phyloP scores from a whole-genome alignment of 345 rosid species.

The Linum tenue region DNA sequence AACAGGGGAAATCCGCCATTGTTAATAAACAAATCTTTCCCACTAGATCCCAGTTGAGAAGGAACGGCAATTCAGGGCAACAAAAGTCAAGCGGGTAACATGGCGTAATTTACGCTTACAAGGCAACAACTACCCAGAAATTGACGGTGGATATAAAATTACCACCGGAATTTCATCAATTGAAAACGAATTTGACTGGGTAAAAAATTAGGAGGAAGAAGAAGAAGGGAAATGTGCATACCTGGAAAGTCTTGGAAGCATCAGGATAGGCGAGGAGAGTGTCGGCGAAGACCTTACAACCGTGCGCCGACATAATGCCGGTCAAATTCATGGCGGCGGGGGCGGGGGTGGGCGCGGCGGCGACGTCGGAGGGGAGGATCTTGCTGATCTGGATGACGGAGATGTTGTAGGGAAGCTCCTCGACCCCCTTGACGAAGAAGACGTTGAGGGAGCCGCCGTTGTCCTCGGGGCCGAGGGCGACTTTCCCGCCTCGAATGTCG shows the following conservation, averaged over 20 bases:
- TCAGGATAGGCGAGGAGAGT: conserved; percentile 47
- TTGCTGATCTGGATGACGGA: conserved; percentile 85
- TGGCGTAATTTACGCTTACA: neutral
- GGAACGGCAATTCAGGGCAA: neutral
- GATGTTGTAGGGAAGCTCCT: conserved; percentile 79
- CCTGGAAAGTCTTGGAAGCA: conserved; percentile 62
- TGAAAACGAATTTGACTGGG: neutral
- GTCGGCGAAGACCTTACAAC: conserved; percentile 83
- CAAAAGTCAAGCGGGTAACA: neutral
- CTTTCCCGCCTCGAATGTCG: conserved; percentile 74
- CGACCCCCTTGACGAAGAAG: conserved; percentile 55
- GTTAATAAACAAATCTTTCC: neutral
- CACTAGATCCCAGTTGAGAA: neutral
- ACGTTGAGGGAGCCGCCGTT: conserved; percentile 47
- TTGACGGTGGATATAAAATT: no score
- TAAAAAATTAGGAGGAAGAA: no score
- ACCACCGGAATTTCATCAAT: no score
- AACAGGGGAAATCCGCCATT: neutral
- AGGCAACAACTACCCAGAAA: neutral
- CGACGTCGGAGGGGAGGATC: conserved; percentile 54
- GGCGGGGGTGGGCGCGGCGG: conserved; percentile 76
- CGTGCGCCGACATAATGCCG: conserved; percentile 75
- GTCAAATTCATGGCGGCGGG: conserved; percentile 65
- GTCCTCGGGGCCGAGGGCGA: conserved; percentile 58
- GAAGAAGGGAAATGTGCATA: conserved; percentile 5